Percentiles rank a stretch among this genome's conserved stretches.
These are phyloP conservation scores for Adansonia gregorii DNA, from an alignment of 441 rosid species.

Conservation along the genomic window DNA sequence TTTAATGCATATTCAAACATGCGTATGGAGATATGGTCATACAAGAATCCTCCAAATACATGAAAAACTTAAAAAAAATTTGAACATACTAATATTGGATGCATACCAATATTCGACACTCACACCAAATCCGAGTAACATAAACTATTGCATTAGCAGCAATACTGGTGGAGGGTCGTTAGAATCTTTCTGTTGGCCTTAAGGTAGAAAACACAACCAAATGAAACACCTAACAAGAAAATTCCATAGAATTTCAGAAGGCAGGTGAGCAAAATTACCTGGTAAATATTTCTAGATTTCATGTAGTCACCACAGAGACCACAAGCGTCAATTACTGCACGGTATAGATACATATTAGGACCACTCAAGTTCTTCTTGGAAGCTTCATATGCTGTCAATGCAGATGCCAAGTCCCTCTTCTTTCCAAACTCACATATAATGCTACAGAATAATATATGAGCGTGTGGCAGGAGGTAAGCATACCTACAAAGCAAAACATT, in stretches of 20 bases:
- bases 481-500: slow-evolving; percentile 58
- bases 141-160: neutral
- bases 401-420: slow-evolving; percentile 71
- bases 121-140: too few species aligned
- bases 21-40: too few species aligned
- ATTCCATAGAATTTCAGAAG: slow-evolving; percentile 15
- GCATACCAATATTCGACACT: too few species aligned
- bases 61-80: too few species aligned
- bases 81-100: too few species aligned
- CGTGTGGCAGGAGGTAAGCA: slow-evolving; percentile 65
- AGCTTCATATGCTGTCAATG: slow-evolving; percentile 71
- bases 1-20: too few species aligned
- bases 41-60: too few species aligned
- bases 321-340: slow-evolving; percentile 76
- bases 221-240: slow-evolving; percentile 23
- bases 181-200: neutral
- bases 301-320: slow-evolving; percentile 74
- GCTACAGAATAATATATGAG: slow-evolving; percentile 65
- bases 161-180: neutral
- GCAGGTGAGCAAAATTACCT: slow-evolving; percentile 55
- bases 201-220: slow-evolving; percentile 11
- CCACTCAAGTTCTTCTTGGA: slow-evolving; percentile 50
- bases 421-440: slow-evolving; percentile 77
- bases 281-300: slow-evolving; percentile 78
- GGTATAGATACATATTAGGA: slow-evolving; percentile 80